Evolutionary conservation across 768 basidiomycete species (phyloP).

Genomic region (Amanita jacksonii): DNA sequence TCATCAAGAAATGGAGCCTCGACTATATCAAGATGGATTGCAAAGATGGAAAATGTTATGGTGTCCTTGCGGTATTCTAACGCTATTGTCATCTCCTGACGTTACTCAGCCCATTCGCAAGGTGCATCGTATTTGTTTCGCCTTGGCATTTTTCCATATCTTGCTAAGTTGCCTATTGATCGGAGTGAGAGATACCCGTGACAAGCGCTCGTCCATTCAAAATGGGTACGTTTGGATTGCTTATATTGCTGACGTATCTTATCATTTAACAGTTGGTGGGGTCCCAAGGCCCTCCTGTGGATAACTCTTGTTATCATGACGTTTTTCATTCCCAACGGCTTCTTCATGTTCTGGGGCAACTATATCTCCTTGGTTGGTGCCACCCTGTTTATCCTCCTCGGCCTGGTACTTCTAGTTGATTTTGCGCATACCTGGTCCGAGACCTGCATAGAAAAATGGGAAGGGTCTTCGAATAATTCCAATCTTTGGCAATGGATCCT

Average conservation of each 20-base stretch:
- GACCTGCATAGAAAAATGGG: constrained; percentile 94
- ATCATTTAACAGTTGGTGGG: constrained; percentile 77
- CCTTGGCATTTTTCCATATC: constrained; percentile 80
- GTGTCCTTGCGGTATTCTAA: constrained; percentile 77
- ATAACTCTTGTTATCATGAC: constrained; percentile 68
- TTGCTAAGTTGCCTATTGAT: constrained; percentile 72
- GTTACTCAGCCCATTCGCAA: constrained; percentile 15
- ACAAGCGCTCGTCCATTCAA: constrained; percentile 91
- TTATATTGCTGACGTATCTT: constrained; percentile 2
- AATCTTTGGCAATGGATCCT: constrained; percentile 96
- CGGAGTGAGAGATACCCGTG: constrained; percentile 82
- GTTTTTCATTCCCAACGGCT: constrained; percentile 94
- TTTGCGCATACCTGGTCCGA: constrained; percentile 99
- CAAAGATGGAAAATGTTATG: constrained; percentile 87
- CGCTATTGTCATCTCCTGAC: neutral
- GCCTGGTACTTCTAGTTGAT: constrained; percentile 94
- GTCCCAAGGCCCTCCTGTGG: constrained; percentile 91
- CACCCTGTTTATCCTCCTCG: constrained; percentile 91
- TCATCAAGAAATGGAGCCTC: constrained; percentile 87
- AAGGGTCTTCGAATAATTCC: constrained; percentile 58
- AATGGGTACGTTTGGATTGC: constrained; percentile 60
- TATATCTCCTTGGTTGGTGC: constrained; percentile 89
- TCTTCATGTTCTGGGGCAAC: constrained; percentile 98
- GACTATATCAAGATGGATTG: constrained; percentile 99
- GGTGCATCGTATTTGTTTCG: constrained; percentile 97